These are phyloP conservation scores for Suhomyces panamericanus DNA, from an alignment of 1,139 yeast species.

Conservation along the genomic window DNA sequence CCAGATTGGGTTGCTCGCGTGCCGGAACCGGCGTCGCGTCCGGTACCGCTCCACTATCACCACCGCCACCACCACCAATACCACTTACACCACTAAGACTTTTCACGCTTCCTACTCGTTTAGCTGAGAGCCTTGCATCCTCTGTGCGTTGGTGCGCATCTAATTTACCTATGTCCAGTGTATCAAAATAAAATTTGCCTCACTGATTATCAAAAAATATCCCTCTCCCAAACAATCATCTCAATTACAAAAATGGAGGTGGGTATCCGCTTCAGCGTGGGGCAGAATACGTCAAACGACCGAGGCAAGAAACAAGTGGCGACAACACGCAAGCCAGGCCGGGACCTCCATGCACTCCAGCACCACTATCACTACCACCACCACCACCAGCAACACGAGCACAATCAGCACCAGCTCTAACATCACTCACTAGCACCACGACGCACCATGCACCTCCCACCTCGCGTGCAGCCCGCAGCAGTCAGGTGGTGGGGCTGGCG, in stretches of 20 bases:
- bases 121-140: constrained; percentile 2
- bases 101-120: neutral
- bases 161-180: constrained; percentile 5
- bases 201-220: neutral
- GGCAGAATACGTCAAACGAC: neutral
- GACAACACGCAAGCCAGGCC: too few species aligned
- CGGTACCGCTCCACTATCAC: too few species aligned
- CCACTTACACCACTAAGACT: neutral
- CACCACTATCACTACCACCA: too few species aligned
- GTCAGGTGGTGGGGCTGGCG: neutral
- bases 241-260: neutral
- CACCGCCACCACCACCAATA: neutral
- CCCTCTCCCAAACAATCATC: neutral
- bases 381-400: too few species aligned
- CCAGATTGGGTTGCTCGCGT: too few species aligned
- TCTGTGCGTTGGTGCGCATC: constrained; percentile 6
- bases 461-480: too few species aligned
- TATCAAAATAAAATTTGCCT: constrained; percentile 9
- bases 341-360: too few species aligned
- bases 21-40: too few species aligned
- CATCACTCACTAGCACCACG: too few species aligned
- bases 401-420: too few species aligned
- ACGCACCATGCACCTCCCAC: too few species aligned
- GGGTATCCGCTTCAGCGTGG: neutral
- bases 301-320: neutral